Base-by-base conservation (phyloP, 2,329 filamentous ascomycete genomes). In the Pezicula radicicola region DNA sequence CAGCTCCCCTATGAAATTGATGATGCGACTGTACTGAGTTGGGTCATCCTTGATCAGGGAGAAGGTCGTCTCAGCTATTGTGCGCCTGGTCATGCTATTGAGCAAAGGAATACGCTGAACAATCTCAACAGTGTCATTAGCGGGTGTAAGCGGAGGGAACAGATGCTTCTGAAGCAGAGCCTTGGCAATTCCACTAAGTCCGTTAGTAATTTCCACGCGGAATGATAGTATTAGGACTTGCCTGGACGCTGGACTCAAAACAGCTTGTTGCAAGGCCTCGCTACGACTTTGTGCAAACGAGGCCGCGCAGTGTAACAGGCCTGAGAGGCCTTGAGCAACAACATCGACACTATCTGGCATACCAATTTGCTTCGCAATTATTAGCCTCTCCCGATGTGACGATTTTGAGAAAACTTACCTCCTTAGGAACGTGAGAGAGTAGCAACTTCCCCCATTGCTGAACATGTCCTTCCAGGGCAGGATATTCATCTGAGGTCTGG, bases 131-230 rank as follows among this genome's bases (percentile, higher is more conserved):
- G 63, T 60, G 2, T 49, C 49, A 35, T 55, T 51, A 3, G 65
- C 61, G 4, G 62, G 42, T 54, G 7, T 74, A 16, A 75, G 60
- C 37, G 76, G 73, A 0, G 88, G 87, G 58, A 90, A 90, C 1
- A 91, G 71, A 60, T 87, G 85, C 50, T 73, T 79, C 63, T 76
- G 80, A 59, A 91, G 82, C 1, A 91, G 65, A 3, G 70, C 69
- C 48, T 74, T 71, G 9, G 76, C 73, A 44, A 80, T 66, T n/a
- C 67, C 62, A 45, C 72, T 73, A 56, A 42, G 19, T 6, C 7
- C 53, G 33, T 60, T 19, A 57, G 52, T 45, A 49, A 55, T 40
- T 41, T 40, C 27, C 51, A 18, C 4, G 25, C 16, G 28, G 44
- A 45, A 39, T 49, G 8, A 21, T 21, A 28, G 13, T 18, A 21